Evolutionary conservation across 352 stramenopile genomes (phyloP), one percentile per base, ranked within the genome.

Genomic region (Peronospora destructor): DNA sequence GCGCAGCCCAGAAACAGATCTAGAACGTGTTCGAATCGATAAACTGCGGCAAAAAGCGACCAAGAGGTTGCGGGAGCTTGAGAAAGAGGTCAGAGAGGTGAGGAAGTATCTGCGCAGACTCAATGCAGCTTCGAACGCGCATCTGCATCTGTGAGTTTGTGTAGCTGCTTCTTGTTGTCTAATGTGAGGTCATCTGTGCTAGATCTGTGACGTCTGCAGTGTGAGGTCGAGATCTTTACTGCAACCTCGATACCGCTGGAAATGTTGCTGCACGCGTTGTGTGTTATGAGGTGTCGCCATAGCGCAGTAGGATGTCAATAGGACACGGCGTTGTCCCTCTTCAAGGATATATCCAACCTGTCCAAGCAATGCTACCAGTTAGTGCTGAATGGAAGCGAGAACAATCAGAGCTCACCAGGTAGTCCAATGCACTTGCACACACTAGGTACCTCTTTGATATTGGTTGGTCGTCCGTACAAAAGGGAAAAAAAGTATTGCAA

Each of bases 381-480:
- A 35, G 11, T 35, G 30, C 26, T 30, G 26, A 1, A 10, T 30
- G 6, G 1, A 30, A 30, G 26, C 8, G 26, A 29, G 6, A 46
- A 11, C 25, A 16, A 28, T 2, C 9, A n/a, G 45, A 17, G 17
- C 3, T 29, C 17, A 90, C 54, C 3, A 76, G 79, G 53, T 90
- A 90, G 58, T 86, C 73, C 16, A 90, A 45, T 3, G 72, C 25
- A 5, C 36, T 49, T 10, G n/a, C n/a, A 64, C 4, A 26, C 23
- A 26, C 4, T 26, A 0, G 19, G 19, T 23, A 23, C 2, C 3
- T 6, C 4, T 26, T 26, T 10, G 73, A 38, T 25, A 23, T 12
- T 36, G 54, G 1, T 81, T 59, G 49, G 97, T 97, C 1, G 84
- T 69, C 49, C 91, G 91, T 48, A n/a, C n/a, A 76, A 76, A 6